A percentile compares a stretch with the other conserved stretches of the same genome.
These are phyloP conservation scores for Pezicula radicicola DNA, from an alignment of 2,329 filamentous ascomycete species.

Conservation along the genomic window DNA sequence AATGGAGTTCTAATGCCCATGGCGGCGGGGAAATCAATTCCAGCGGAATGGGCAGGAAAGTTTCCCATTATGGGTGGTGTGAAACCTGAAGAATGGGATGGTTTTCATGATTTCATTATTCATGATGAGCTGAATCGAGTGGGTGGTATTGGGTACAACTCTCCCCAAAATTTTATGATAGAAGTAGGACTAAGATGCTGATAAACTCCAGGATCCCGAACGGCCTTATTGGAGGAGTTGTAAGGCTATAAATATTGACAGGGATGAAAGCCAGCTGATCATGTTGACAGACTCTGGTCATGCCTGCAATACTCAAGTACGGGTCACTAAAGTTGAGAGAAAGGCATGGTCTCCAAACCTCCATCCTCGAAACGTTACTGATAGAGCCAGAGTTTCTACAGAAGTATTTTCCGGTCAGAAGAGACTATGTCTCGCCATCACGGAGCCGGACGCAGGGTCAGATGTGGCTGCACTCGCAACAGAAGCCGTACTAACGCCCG, in stretches of 20 bases:
- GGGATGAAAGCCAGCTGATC: constrained; percentile 16
- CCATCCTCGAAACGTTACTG: constrained; percentile 18
- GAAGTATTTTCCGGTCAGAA: constrained; percentile 64
- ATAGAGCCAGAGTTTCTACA: constrained; percentile 32
- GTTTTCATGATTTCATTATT: constrained; percentile 33
- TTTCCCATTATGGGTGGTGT: constrained; percentile 24
- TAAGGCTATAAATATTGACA: background rate
- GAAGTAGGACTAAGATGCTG: too few relatives aligned
- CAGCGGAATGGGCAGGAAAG: background rate
- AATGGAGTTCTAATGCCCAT: background rate
- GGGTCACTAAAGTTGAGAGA: constrained; percentile 17
- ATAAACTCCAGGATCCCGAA: background rate
- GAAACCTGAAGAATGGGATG: constrained; percentile 29
- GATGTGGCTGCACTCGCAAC: constrained; percentile 73
- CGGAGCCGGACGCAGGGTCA: constrained; percentile 68
- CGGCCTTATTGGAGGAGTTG: constrained; percentile 5
- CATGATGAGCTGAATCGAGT: constrained; percentile 31
- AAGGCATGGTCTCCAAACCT: background rate
- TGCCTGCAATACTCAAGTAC: background rate
- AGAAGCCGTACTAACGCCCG: constrained; percentile 56
- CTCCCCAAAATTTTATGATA: too few relatives aligned
- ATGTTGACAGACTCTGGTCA: constrained; percentile 22
- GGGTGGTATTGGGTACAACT: background rate
- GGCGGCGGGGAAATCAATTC: background rate
- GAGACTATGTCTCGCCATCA: constrained; percentile 71